Evolutionary conservation across 1,139 yeast species (phyloP).

Genomic region (Yamadazyma aaseri): DNA sequence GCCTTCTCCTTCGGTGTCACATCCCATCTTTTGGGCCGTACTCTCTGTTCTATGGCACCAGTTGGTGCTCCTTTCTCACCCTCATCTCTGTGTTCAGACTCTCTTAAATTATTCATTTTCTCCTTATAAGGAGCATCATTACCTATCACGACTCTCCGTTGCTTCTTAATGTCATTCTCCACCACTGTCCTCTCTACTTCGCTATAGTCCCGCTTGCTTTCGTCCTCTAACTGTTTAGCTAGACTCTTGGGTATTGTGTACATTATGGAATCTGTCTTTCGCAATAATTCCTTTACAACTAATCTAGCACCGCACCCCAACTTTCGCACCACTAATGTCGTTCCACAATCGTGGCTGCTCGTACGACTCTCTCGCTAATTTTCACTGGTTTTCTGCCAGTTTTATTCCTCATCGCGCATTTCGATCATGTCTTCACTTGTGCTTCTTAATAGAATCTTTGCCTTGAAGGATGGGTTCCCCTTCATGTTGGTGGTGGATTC

Average conservation of each 20-base stretch:
- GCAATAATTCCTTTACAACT: no score
- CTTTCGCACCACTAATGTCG: no score
- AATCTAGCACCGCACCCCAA: no score
- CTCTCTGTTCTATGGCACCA: not conserved
- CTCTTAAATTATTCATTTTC: slow-evolving; percentile 7
- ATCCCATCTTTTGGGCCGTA: slow-evolving; percentile 29
- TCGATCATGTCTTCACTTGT: slow-evolving; percentile 46
- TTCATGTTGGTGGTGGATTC: slow-evolving; percentile 69
- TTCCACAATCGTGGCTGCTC: no score
- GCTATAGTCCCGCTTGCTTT: slow-evolving; percentile 23
- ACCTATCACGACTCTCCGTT: slow-evolving; percentile 9
- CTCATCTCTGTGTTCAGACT: not conserved
- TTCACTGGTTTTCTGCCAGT: no score
- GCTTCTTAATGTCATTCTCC: slow-evolving; percentile 10
- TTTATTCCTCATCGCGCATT: no score
- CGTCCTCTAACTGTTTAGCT: slow-evolving; percentile 25
- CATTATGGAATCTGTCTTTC: no score
- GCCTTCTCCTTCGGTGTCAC: slow-evolving; percentile 35
- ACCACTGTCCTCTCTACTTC: slow-evolving; percentile 19
- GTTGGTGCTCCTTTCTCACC: not conserved
- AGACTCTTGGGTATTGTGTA: slow-evolving; percentile 34
- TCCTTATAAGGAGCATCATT: slow-evolving; percentile 9
- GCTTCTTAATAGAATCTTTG: slow-evolving; percentile 58
- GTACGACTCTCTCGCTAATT: no score
- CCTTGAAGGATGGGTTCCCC: slow-evolving; percentile 72